Conservation (phyloP, 371 early-diverging fungal genomes). For the Blastocladiella emersonii region DNA sequence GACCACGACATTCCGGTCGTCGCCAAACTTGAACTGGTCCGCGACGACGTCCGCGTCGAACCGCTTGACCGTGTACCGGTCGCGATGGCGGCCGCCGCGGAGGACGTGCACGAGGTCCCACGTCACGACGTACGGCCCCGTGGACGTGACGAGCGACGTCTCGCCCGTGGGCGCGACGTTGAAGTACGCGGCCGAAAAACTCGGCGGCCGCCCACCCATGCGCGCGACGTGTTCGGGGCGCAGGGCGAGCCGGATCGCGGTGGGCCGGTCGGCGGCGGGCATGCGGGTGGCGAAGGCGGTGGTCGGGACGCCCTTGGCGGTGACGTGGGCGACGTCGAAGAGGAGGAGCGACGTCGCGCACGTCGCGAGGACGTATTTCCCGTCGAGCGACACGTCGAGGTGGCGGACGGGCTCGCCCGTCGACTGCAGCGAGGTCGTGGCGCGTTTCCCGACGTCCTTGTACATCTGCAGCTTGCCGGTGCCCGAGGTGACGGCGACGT, state of each 20-base stretch:
- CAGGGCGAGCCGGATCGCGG: slow-evolving; percentile 63
- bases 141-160: slow-evolving; percentile 66
- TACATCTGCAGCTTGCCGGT: slow-evolving; percentile 88
- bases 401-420: slow-evolving; percentile 78
- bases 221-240: slow-evolving; percentile 81
- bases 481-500: slow-evolving; percentile 65
- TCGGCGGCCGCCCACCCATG: slow-evolving; percentile 37
- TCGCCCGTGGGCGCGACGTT: slow-evolving; percentile 41
- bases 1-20: slow-evolving; percentile 56
- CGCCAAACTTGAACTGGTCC: slow-evolving; percentile 72
- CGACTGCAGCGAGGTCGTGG: slow-evolving; percentile 79
- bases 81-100: slow-evolving; percentile 51
- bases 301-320: slow-evolving; percentile 11
- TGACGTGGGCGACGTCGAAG: slow-evolving; percentile 35
- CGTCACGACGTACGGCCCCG: slow-evolving; percentile 81
- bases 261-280: slow-evolving; percentile 44
- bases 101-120: slow-evolving; percentile 79
- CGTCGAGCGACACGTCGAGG: slow-evolving; percentile 79
- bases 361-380: slow-evolving; percentile 77
- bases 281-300: slow-evolving; percentile 53
- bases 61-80: slow-evolving; percentile 73
- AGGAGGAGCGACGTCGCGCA: slow-evolving; percentile 75
- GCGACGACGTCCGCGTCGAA: slow-evolving; percentile 68
- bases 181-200: slow-evolving; percentile 85
- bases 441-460: slow-evolving; percentile 60